Evolutionary conservation across 75 land plant genomes (phyloP).

Genomic region (Gnetum montanum): DNA sequence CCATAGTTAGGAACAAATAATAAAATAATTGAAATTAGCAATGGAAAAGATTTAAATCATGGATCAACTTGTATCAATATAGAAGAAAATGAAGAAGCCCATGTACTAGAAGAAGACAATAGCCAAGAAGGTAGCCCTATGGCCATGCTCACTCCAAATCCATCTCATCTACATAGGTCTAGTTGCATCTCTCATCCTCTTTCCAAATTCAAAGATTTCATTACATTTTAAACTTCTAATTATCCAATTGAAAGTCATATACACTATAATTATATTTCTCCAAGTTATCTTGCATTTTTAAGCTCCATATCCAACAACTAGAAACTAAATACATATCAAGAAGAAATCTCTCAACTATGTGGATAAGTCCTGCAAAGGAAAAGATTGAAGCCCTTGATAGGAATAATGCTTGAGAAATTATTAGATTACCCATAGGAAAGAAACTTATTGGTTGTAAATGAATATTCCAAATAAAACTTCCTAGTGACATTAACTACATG

Average conservation of each 20-base stretch:
- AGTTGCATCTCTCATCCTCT: neutral
- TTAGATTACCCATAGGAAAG: neutral
- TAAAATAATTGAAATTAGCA: too few relatives aligned
- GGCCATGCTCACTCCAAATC: neutral
- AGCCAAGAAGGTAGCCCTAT: neutral
- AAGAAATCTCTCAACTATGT: neutral
- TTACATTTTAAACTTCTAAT: neutral
- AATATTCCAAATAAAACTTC: neutral
- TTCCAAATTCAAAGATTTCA: neutral
- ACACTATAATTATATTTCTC: neutral
- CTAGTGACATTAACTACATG: neutral
- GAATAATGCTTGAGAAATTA: constrained; percentile 1
- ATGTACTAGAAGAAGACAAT: too few relatives aligned
- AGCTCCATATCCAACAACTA: neutral
- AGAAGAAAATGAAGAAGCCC: neutral
- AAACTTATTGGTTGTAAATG: too few relatives aligned
- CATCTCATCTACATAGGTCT: neutral
- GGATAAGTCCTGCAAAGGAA: neutral
- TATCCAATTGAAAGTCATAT: neutral
- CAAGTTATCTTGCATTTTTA: neutral
- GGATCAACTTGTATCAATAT: too few relatives aligned
- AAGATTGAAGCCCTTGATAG: neutral
- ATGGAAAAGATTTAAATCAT: too few relatives aligned
- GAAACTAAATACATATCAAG: too few relatives aligned
- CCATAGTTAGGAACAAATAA: too few relatives aligned